Evolutionary conservation across 202 grass and related monocot genomes (phyloP).

Genomic region (Eragrostis tef): DNA sequence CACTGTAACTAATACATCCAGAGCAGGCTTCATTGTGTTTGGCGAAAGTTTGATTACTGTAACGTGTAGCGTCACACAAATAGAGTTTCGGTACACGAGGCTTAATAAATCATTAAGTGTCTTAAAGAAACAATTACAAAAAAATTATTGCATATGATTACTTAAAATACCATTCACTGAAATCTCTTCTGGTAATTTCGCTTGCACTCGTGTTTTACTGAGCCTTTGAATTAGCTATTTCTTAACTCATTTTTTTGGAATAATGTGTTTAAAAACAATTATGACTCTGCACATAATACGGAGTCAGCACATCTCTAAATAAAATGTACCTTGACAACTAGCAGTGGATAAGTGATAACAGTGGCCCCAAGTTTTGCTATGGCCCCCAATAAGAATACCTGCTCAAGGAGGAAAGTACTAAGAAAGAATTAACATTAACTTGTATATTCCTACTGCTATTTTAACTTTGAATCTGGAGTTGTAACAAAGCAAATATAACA

Average conservation of each 20-base stretch:
- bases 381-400: constrained; percentile 96
- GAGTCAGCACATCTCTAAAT: constrained; percentile 5
- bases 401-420: constrained; percentile 38
- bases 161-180: constrained; percentile 14
- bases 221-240: constrained; percentile 1
- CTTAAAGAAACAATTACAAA: neutral
- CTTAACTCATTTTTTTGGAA: neutral
- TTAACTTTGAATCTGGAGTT: constrained; percentile 20
- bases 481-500: constrained; percentile 41
- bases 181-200: constrained; percentile 26
- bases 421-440: constrained; percentile 30
- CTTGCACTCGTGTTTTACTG: constrained; percentile 3
- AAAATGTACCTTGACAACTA: constrained; percentile 89
- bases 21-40: neutral
- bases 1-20: constrained; percentile 6
- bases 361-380: constrained; percentile 95
- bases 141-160: neutral
- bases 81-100: neutral
- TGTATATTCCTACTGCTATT: constrained; percentile 7
- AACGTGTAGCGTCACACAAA: neutral
- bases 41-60: constrained; percentile 10
- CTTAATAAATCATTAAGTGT: constrained; percentile 16
- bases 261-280: constrained; percentile 3
- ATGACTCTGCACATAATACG: neutral
- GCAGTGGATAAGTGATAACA: constrained; percentile 79